Evolutionary conservation across 1,139 yeast species (phyloP).

Genomic region (Casaregolazyma lundiana): DNA sequence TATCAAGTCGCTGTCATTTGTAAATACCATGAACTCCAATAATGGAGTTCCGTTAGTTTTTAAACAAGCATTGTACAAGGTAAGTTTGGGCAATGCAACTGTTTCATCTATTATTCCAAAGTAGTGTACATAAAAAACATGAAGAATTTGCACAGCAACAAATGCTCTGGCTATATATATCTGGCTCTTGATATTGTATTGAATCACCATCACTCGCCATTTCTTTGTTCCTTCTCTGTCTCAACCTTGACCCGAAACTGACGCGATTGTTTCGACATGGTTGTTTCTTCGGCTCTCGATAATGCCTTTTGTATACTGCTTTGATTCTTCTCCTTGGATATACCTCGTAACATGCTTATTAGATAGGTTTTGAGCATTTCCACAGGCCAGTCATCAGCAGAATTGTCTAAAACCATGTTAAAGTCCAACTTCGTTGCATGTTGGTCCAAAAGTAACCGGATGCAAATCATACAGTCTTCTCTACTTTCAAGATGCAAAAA

Average conservation of each 20-base stretch:
- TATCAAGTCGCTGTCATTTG: constrained; percentile 7
- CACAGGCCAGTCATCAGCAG: constrained; percentile 36
- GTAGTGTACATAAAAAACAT: background rate
- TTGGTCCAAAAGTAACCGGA: constrained; percentile 28
- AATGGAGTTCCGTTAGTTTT: constrained; percentile 7
- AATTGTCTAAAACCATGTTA: constrained; percentile 26
- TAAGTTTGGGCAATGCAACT: constrained; percentile 12
- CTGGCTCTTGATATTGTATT: background rate
- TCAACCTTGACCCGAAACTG: constrained; percentile 3
- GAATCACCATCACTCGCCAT: background rate
- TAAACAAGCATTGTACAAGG: constrained; percentile 9
- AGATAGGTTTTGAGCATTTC: constrained; percentile 31
- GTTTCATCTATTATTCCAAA: constrained; percentile 9
- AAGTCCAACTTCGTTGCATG: constrained; percentile 31
- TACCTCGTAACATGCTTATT: constrained; percentile 20
- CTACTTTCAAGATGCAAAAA: constrained; percentile 26
- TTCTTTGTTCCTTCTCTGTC: too few species aligned
- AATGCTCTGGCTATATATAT: background rate
- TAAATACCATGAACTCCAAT: constrained; percentile 12
- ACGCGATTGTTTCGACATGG: constrained; percentile 16
- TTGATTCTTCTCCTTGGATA: constrained; percentile 22
- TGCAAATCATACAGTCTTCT: constrained; percentile 24
- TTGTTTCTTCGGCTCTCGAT: constrained; percentile 26
- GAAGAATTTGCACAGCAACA: background rate
- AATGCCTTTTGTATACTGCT: constrained; percentile 23